A percentile compares a stretch with the other conserved stretches of the same genome.
These are phyloP conservation scores for Rhizopogon rudus DNA, from an alignment of 768 basidiomycete species.

Conservation along the genomic window DNA sequence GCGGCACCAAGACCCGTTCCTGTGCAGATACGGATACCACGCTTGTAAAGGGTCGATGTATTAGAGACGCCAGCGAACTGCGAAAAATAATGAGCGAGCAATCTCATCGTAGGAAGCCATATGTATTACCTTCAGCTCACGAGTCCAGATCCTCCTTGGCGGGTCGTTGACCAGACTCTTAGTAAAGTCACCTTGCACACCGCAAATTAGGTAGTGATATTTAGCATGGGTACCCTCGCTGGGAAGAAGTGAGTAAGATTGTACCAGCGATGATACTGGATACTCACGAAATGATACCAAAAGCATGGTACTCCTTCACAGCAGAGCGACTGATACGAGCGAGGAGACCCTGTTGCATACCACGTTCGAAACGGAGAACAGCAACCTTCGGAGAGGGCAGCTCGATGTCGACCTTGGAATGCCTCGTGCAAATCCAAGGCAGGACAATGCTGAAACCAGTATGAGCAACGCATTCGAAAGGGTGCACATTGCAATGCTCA, in stretches of 20 bases:
- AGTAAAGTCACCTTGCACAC: slow-evolving; percentile 82
- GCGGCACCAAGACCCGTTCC: slow-evolving; percentile 80
- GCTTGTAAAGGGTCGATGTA: slow-evolving; percentile 70
- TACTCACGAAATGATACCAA: slow-evolving; percentile 70
- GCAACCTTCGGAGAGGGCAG: slow-evolving; percentile 83
- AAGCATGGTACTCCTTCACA: slow-evolving; percentile 80
- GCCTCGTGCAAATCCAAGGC: slow-evolving; percentile 73
- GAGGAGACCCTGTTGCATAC: slow-evolving; percentile 81
- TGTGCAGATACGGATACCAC: slow-evolving; percentile 78
- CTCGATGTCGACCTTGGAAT: slow-evolving; percentile 71
- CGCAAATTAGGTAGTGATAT: slow-evolving; percentile 78
- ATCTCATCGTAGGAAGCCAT: slow-evolving; percentile 3
- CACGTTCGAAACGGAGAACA: slow-evolving; percentile 71
- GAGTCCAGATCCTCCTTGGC: slow-evolving; percentile 71
- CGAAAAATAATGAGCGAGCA: not conserved
- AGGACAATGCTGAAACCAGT: slow-evolving; percentile 48
- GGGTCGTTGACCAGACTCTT: slow-evolving; percentile 64
- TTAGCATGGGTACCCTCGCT: slow-evolving; percentile 72
- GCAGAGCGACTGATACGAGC: slow-evolving; percentile 68
- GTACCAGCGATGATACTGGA: not conserved
- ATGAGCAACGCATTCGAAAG: slow-evolving; percentile 3
- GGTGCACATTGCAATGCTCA: slow-evolving; percentile 27
- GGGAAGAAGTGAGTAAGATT: slow-evolving; percentile 7
- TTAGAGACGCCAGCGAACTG: slow-evolving; percentile 79
- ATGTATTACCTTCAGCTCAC: slow-evolving; percentile 61